phyloP scores from a whole-genome alignment of 1,139 yeast genomes.

The Schwanniomyces etchellsii region DNA sequence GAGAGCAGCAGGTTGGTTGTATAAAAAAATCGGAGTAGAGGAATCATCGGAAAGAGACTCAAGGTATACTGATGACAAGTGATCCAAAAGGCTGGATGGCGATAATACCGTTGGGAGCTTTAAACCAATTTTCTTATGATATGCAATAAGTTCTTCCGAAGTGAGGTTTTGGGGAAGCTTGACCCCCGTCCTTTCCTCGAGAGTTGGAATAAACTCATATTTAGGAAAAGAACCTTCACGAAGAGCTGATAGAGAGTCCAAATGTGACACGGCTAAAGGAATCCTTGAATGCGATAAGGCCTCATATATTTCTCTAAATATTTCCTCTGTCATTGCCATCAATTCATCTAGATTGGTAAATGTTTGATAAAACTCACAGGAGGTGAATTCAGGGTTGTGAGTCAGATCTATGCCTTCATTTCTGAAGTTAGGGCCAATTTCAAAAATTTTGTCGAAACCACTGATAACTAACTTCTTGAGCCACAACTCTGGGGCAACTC shows the following conservation, averaged over 20 bases:
- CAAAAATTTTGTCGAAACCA: slow-evolving; percentile 84
- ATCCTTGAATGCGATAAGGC: slow-evolving; percentile 11
- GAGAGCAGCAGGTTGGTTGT: slow-evolving; percentile 77
- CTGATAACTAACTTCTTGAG: slow-evolving; percentile 72
- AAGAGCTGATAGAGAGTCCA: slow-evolving; percentile 14
- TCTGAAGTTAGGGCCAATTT: slow-evolving; percentile 78
- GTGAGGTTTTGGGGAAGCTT: slow-evolving; percentile 35
- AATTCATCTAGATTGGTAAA: slow-evolving; percentile 67
- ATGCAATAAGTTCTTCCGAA: slow-evolving; percentile 31
- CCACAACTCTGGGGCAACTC: slow-evolving; percentile 97
- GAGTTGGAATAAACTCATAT: slow-evolving; percentile 57
- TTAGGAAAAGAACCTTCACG: slow-evolving; percentile 18
- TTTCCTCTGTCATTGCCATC: slow-evolving; percentile 56
- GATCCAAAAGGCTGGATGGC: slow-evolving; percentile 59
- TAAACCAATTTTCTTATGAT: slow-evolving; percentile 24
- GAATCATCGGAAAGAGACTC: slow-evolving; percentile 51
- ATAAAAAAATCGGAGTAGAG: slow-evolving; percentile 61
- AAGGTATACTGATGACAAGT: slow-evolving; percentile 52
- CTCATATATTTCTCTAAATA: slow-evolving; percentile 38
- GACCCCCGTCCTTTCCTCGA: slow-evolving; percentile 41
- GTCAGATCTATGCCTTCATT: slow-evolving; percentile 92
- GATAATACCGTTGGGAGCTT: slow-evolving; percentile 40
- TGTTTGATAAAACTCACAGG: slow-evolving; percentile 89
- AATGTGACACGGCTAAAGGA: slow-evolving; percentile 8
- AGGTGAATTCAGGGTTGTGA: slow-evolving; percentile 93